Conservation (phyloP, 345 rosid genomes). For the Raphanus raphanistrum region DNA sequence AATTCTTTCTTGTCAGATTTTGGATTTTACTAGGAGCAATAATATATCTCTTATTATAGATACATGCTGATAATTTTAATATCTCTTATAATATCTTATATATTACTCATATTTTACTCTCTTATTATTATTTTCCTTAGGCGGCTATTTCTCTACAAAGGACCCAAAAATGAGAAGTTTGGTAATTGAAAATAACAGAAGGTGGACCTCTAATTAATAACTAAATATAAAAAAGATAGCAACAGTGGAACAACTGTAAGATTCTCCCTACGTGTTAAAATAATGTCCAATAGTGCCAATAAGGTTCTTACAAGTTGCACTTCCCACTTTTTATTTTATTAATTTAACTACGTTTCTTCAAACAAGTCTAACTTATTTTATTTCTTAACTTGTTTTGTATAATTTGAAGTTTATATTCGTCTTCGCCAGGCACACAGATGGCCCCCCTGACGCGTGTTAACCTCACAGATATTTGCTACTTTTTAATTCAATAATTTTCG, state of each 20-base stretch:
- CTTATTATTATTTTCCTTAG: background rate
- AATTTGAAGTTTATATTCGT: slow-evolving; percentile 25
- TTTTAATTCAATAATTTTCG: slow-evolving; percentile 11
- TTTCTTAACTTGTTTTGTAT: slow-evolving; percentile 18
- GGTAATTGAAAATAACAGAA: slow-evolving; percentile 27
- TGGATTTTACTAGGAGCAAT: background rate
- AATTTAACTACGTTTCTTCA: slow-evolving; percentile 18
- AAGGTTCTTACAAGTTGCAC: slow-evolving; percentile 29
- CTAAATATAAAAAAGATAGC: slow-evolving; percentile 19
- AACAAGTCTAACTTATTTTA: background rate
- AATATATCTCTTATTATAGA: no score
- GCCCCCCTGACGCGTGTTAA: slow-evolving; percentile 30
- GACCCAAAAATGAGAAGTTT: slow-evolving; percentile 5
- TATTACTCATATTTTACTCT: background rate
- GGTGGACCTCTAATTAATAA: slow-evolving; percentile 29
- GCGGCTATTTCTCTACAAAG: background rate
- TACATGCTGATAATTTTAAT: no score
- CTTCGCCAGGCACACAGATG: slow-evolving; percentile 1
- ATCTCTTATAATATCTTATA: no score
- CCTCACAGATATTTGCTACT: background rate
- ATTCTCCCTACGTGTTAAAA: slow-evolving; percentile 38
- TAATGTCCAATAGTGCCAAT: slow-evolving; percentile 22
- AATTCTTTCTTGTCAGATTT: background rate
- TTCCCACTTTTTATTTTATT: slow-evolving; percentile 14
- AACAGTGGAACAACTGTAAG: slow-evolving; percentile 43